Evolutionary conservation across 2,329 filamentous ascomycete genomes (phyloP), one percentile per base, ranked within the genome.

Genomic region (Diaporthe eres): DNA sequence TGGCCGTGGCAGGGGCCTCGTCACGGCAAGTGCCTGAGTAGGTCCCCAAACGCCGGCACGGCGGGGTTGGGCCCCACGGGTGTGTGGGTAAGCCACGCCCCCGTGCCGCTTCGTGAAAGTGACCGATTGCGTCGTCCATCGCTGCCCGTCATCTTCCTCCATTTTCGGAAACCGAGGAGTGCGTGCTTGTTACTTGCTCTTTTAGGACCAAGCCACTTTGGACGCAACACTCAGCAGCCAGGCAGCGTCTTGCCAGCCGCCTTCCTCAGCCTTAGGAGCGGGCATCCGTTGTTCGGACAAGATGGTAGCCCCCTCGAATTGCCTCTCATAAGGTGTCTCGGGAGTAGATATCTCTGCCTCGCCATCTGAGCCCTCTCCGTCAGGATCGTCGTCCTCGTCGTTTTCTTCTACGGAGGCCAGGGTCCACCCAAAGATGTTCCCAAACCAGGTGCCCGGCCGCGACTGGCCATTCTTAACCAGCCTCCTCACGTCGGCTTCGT

Each of bases 161-260:
- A n/a, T 19, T 39, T 25, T 39, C 22, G 47, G 17, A 25, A 28
- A 42, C 49, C 25, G 19, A 60, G 34, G 4, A 15, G 47, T 67
- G 72, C 57, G 61, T 51, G 63, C 34, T 51, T 22, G 53, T 37
- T 37, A 28, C 31, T 61, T 65, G 28, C 58, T 25, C n/a, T 39
- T 17, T 39, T 71, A 77, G 37, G 75, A 75, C 75, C 75, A 77
- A 19, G 75, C 75, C 15, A 92, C 89, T 80, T 91, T 92, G 37
- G 89, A 88, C 15, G 91, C 92, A 77, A 94, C 91, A 77, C 88
- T 92, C 74, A 94, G 83, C 63, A 94, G 82, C 92, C 92, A 94
- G 22, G 91, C 91, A 37, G 91, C 92, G 82, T 94, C 92, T 75
- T 90, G 88, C 92, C 92, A 93, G 12, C 88, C 89, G 22, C 90